A percentile compares a stretch with the other conserved stretches of the same genome.
Conservation (phyloP, 805 yeast genomes). For the Cyberlindnera americana region DNA sequence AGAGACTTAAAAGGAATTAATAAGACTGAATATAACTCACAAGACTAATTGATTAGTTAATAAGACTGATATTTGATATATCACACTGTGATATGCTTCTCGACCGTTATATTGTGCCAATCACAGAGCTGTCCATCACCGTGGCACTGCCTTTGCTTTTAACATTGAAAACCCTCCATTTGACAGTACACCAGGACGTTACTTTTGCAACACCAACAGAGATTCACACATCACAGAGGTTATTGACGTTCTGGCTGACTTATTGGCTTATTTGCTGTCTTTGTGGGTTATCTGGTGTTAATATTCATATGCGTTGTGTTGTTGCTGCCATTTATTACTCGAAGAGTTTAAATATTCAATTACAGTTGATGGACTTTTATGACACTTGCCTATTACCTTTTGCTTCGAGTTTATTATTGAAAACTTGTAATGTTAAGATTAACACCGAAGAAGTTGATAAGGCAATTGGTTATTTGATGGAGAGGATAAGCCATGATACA, state of each 20-base stretch:
- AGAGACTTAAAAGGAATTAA: too few relatives aligned
- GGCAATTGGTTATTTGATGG: conserved; percentile 2
- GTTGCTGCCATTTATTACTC: conserved; percentile 16
- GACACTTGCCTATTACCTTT: conserved; percentile 8
- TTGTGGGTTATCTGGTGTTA: conserved; percentile 13
- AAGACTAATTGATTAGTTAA: too few relatives aligned
- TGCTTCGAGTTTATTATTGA: background rate
- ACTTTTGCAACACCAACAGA: too few relatives aligned
- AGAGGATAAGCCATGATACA: conserved; percentile 11
- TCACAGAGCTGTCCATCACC: conserved; percentile 8
- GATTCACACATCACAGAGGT: conserved; percentile 1
- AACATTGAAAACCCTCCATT: conserved; percentile 21
- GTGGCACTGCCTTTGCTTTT: conserved; percentile 17
- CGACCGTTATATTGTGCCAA: conserved; percentile 15
- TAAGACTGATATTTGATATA: too few relatives aligned
- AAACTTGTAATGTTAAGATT: background rate
- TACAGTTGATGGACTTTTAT: conserved; percentile 14
- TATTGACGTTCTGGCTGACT: conserved; percentile 20
- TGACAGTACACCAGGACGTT: background rate
- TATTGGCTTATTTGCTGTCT: conserved; percentile 22
- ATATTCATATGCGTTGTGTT: conserved; percentile 15
- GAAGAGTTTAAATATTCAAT: conserved; percentile 1
- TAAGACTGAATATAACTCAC: too few relatives aligned
- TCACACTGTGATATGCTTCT: too few relatives aligned
- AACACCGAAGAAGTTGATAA: conserved; percentile 8